A percentile compares a stretch with the other conserved stretches of the same genome.
phyloP scores from a whole-genome alignment of 441 rosid genomes.

The Capsella rubella region DNA sequence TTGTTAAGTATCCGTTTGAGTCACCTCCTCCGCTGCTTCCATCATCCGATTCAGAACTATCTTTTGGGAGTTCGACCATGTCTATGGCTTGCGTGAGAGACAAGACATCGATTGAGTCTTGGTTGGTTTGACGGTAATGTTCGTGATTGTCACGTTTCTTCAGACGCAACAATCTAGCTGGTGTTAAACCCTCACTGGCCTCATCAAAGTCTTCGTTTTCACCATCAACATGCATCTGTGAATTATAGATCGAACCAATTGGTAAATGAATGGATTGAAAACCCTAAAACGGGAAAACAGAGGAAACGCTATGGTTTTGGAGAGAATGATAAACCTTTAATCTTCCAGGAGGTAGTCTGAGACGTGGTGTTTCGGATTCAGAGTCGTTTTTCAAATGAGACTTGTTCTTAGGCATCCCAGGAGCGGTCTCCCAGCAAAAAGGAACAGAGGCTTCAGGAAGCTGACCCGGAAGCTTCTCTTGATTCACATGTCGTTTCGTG shows the following conservation, averaged over 20 bases:
- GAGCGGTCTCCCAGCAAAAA: conserved; percentile 88
- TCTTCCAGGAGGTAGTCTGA: conserved; percentile 74
- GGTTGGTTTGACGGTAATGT: conserved; percentile 25
- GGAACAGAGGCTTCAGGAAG: conserved; percentile 60
- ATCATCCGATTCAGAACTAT: conserved; percentile 43
- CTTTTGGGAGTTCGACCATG: conserved; percentile 62
- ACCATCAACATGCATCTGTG: conserved; percentile 29
- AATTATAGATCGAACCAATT: not conserved
- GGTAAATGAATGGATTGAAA: not conserved
- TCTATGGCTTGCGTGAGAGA: conserved; percentile 90
- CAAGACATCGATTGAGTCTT: conserved; percentile 60
- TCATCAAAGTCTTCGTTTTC: conserved; percentile 39
- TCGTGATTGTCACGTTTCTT: conserved; percentile 29
- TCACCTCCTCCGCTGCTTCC: conserved; percentile 42
- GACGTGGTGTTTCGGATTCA: conserved; percentile 64
- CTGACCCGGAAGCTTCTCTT: conserved; percentile 42
- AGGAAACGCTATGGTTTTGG: not conserved
- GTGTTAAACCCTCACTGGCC: conserved; percentile 44
- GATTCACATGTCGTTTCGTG: conserved; percentile 54
- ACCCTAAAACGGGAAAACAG: not conserved
- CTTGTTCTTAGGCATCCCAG: conserved; percentile 72
- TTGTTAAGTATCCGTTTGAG: conserved; percentile 45
- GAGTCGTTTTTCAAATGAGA: conserved; percentile 33
- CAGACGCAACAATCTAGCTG: conserved; percentile 34
- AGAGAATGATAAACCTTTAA: conserved; percentile 44